These are phyloP conservation scores for Fusarium burgessii DNA, from an alignment of 2,329 filamentous ascomycete genomes.

Conservation along the genomic window DNA sequence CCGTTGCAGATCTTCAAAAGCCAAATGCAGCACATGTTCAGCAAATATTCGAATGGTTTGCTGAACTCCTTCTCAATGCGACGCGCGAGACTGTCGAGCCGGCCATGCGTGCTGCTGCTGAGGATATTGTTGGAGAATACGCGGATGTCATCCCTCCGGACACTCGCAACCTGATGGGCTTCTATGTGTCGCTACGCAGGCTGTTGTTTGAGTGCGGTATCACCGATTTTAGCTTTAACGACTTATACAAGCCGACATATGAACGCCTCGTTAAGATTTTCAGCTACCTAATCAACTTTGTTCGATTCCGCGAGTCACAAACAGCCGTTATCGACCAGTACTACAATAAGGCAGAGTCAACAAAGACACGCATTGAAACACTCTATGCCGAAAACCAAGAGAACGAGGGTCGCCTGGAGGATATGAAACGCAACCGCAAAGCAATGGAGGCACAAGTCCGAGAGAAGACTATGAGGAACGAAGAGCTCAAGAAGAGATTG, in stretches of 20 bases:
- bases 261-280: slow-evolving; percentile 94
- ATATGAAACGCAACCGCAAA: slow-evolving; percentile 83
- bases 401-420: slow-evolving; percentile 81
- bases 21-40: slow-evolving; percentile 95
- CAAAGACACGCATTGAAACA: slow-evolving; percentile 87
- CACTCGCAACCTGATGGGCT: slow-evolving; percentile 94
- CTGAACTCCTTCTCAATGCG: slow-evolving; percentile 91
- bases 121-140: slow-evolving; percentile 86
- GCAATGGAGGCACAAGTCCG: slow-evolving; percentile 84
- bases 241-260: slow-evolving; percentile 91
- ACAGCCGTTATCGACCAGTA: slow-evolving; percentile 90
- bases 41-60: slow-evolving; percentile 98
- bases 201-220: slow-evolving; percentile 90
- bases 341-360: slow-evolving; percentile 89
- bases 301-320: slow-evolving; percentile 94
- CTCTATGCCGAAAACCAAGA: slow-evolving; percentile 89
- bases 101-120: slow-evolving; percentile 91
- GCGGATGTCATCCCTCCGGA: slow-evolving; percentile 88
- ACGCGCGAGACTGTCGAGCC: slow-evolving; percentile 94
- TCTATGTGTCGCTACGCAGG: slow-evolving; percentile 85
- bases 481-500: slow-evolving; percentile 85
- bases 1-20: slow-evolving; percentile 87
- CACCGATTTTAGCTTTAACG: slow-evolving; percentile 91
- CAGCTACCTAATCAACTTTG: slow-evolving; percentile 98
- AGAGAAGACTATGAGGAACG: slow-evolving; percentile 87